Base-by-base conservation (phyloP, 371 early-diverging fungal genomes). In the Circinella umbellata region DNA sequence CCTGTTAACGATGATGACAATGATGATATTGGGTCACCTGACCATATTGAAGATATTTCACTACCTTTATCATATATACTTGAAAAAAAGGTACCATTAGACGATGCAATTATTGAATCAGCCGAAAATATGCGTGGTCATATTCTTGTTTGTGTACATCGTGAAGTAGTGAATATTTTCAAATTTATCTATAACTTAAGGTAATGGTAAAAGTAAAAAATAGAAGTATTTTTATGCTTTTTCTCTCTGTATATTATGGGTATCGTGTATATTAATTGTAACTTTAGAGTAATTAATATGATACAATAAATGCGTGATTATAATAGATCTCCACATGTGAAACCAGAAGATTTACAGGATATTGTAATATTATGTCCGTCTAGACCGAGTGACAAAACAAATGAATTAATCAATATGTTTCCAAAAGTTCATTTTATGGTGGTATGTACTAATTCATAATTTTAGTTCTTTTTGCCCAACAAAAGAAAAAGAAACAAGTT, bases 381-480 rank as follows among this genome's bases (percentile, higher is more conserved):
- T 2, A 73, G 73, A 34, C 88, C 88, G 4, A 80, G 64, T 7
- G 15, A 55, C 0, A 81, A 80, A 39, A 84, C 80, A 6, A 83
- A 84, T 74, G 81, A 84, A n/a, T 42, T 77, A 9, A 73, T 89
- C n/a, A 73, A 79, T 34, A 76, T 80, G 48, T 87, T 89, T 67
- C 89, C 89, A 0, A 77, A 78, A 38, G 82, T 89, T 4, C 82
- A 77, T 64, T 89, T 85, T 71, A 82, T 89, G 68, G 61, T 77
- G 61, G 87, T 87, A 82, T 73, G 78, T 60, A 15, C 3, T 15
- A 51, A 4, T 14, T 1, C 15, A 17, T n/a, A 51, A 14, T 51
- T 1, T 51, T 14, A 4, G 15, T 51, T 1, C 46, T 68, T 6
- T 27, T 37, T 66, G 53, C 18, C 17, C 4, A 64, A 46, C 4